phyloP scores from a whole-genome alignment of 139 green algal genomes.

The Chlamydomonas incerta region DNA sequence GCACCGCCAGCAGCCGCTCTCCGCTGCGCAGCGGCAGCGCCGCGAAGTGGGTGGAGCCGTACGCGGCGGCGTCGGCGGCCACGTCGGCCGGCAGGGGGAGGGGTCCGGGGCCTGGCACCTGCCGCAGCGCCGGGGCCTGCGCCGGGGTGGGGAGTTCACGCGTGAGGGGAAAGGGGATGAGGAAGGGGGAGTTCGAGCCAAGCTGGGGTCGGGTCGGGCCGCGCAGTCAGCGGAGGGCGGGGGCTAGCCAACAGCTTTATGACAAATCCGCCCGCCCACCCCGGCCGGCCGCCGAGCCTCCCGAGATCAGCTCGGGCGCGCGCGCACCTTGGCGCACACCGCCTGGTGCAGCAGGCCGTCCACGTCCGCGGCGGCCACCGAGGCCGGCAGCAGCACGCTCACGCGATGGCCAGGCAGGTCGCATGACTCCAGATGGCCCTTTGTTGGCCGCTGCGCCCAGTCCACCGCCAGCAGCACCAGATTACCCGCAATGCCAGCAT shows the following conservation, averaged over 20 bases:
- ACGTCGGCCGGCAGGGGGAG: background rate
- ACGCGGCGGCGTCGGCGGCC: background rate
- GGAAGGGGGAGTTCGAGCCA: no score
- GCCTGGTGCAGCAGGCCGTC: constrained; percentile 19
- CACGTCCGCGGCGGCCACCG: background rate
- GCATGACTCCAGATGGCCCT: background rate
- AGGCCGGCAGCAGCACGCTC: background rate
- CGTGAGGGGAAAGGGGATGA: no score
- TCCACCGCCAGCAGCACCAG: constrained; percentile 23
- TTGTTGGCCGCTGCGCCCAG: background rate
- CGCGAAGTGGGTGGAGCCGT: constrained; percentile 8
- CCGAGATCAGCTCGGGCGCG: no score
- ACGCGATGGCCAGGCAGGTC: constrained; percentile 10
- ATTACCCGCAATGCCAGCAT: background rate
- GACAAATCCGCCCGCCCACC: no score
- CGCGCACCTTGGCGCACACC: constrained; percentile 14
- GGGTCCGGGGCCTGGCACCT: background rate
- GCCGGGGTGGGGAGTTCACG: background rate
- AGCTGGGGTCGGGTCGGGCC: no score
- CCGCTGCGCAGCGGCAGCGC: constrained; percentile 19
- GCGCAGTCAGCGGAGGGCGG: no score
- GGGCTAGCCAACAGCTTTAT: no score
- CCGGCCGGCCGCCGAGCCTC: no score
- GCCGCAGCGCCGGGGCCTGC: background rate
- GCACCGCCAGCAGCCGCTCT: constrained; percentile 18